Base-by-base conservation (phyloP, 805 yeast genomes). In the Yamadazyma phyllophila region DNA sequence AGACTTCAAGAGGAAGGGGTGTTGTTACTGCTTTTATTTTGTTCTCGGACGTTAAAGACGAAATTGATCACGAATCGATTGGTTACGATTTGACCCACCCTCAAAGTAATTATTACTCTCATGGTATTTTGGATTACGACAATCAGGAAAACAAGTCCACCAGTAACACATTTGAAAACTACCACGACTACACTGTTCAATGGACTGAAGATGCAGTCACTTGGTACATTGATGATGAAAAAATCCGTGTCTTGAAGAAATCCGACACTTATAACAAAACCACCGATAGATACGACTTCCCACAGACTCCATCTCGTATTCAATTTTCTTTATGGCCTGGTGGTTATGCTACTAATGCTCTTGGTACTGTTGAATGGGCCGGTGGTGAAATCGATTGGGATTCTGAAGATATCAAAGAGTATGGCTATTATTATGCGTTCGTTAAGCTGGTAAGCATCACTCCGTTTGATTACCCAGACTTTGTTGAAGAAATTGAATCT, bases 331-430 rank as follows among this genome's bases (percentile, higher is more conserved):
- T 85, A 46, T 85, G 92, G 92, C 89, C 92, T 2, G 91, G 80
- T 69, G 91, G 90, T 63, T 74, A 67, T 50, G 51, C 76, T 8
- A 57, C 71, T 26, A 76, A 74, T 57, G 78, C 77, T 16, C 52
- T 57, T 24, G 91, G 91, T 72, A 84, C 90, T 11, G 73, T 78
- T 50, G 85, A 74, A 46, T 90, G 91, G 91, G 87, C 96, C 31
- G 96, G 96, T 67, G 97, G 97, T 68, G 71, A 52, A 26, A 81
- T 91, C 50, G 73, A 88, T 69, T 91, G 97, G 97, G 66, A 84
- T 62, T 77, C 91, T 11, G 61, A 73, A 2, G 97, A 89, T 65
- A 78, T 90, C 47, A 57, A 72, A 49, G 71, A 85, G 46, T 78
- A 83, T 42, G 97, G 97, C n/a, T 91, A 90, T 71, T 84, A 79